Evolutionary conservation across 1,139 yeast genomes (phyloP).

Genomic region (Sugiyamaella japonica): DNA sequence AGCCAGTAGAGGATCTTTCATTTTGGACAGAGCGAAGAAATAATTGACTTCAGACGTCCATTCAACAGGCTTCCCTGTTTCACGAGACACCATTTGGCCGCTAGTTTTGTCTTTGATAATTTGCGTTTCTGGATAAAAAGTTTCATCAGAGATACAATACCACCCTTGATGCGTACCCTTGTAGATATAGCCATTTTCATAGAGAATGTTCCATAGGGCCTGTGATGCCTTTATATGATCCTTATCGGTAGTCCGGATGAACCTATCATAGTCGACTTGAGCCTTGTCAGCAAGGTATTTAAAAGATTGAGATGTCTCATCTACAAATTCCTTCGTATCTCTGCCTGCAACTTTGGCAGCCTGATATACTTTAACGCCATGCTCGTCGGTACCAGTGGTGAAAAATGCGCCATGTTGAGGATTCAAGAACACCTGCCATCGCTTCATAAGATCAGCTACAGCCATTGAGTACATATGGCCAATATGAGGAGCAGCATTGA

Average conservation of each 20-base stretch:
- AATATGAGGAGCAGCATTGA: slow-evolving; percentile 91
- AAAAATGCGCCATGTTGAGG: slow-evolving; percentile 41
- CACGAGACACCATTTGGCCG: slow-evolving; percentile 56
- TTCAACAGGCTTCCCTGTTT: slow-evolving; percentile 72
- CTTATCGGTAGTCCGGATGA: slow-evolving; percentile 84
- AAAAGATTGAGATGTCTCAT: slow-evolving; percentile 65
- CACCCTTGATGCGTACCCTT: slow-evolving; percentile 87
- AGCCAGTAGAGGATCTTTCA: slow-evolving; percentile 56
- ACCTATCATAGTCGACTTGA: slow-evolving; percentile 65
- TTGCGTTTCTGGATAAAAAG: slow-evolving; percentile 85
- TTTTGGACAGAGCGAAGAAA: slow-evolving; percentile 70
- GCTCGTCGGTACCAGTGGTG: slow-evolving; percentile 96
- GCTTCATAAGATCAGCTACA: slow-evolving; percentile 69
- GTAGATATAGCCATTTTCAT: slow-evolving; percentile 65
- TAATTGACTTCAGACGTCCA: slow-evolving; percentile 82
- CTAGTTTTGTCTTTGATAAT: slow-evolving; percentile 53
- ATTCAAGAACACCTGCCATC: slow-evolving; percentile 63
- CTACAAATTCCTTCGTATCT: slow-evolving; percentile 70
- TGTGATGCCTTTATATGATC: slow-evolving; percentile 72
- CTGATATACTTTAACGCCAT: slow-evolving; percentile 85
- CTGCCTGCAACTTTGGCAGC: slow-evolving; percentile 61
- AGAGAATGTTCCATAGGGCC: slow-evolving; percentile 65
- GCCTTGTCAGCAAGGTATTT: slow-evolving; percentile 57
- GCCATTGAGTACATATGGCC: slow-evolving; percentile 93
- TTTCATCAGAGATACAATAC: slow-evolving; percentile 94